These are phyloP conservation scores for Solanum commersonii DNA, from an alignment of 257 asterid genomes.

Conservation along the genomic window DNA sequence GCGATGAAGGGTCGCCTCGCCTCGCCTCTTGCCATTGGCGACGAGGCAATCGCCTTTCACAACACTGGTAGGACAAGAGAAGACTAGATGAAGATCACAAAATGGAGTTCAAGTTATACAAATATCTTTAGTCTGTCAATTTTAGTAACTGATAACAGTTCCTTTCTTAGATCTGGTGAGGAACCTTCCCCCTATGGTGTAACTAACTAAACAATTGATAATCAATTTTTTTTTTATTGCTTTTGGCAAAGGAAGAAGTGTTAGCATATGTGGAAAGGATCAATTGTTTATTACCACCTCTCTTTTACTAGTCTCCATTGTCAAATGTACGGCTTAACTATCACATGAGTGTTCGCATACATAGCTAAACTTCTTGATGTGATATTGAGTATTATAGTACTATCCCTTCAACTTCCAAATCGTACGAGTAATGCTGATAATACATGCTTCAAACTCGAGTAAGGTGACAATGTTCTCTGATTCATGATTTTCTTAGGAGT, in stretches of 20 bases:
- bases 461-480: not conserved
- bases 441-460: not conserved
- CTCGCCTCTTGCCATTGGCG: too few species aligned
- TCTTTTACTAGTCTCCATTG: not conserved
- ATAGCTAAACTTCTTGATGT: not conserved
- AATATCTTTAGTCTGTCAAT: conserved; percentile 2
- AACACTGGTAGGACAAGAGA: conserved; percentile 54
- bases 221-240: not conserved
- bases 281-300: not conserved
- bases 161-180: not conserved
- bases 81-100: conserved; percentile 58
- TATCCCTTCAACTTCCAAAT: not conserved
- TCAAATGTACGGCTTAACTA: not conserved
- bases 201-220: not conserved
- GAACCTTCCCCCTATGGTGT: not conserved
- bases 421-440: not conserved
- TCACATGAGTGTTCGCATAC: not conserved
- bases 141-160: not conserved
- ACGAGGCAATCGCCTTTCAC: too few species aligned
- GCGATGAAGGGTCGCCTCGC: too few species aligned
- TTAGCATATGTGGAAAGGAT: not conserved
- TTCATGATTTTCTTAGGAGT: not conserved
- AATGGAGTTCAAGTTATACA: conserved; percentile 36
- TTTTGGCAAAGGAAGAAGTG: not conserved
- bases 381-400: not conserved